Conservation (phyloP, 2,329 filamentous ascomycete genomes). For the Aureobasidium melanogenum region DNA sequence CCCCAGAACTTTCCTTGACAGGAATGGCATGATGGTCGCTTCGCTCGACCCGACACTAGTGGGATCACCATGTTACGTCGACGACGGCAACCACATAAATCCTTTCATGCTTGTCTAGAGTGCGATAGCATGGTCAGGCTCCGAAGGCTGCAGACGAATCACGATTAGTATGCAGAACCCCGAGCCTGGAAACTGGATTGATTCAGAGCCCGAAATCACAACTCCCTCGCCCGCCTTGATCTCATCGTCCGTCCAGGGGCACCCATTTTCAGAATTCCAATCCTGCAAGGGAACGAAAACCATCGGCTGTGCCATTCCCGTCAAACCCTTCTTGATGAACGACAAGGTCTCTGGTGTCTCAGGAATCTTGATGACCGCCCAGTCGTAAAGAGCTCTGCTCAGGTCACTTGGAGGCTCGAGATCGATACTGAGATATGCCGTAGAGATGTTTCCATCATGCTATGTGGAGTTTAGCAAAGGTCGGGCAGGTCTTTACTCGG, state of each 20-base stretch:
- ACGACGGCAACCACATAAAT: neutral
- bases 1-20: too few relatives aligned
- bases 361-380: neutral
- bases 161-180: neutral
- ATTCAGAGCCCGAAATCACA: neutral
- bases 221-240: neutral
- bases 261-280: neutral
- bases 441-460: neutral
- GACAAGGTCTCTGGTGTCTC: neutral
- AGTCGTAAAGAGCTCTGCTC: neutral
- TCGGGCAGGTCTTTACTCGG: neutral
- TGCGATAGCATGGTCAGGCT: too few relatives aligned
- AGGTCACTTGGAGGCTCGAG: neutral
- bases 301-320: neutral
- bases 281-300: neutral
- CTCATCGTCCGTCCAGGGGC: neutral
- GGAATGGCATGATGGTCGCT: neutral
- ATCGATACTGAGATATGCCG: neutral
- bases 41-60: neutral
- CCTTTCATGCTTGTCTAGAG: neutral
- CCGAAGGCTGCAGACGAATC: neutral
- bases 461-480: neutral
- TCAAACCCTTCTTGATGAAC: neutral
- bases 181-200: neutral
- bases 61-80: neutral